phyloP scores from a whole-genome alignment of 139 green algal species.

The Picochlorum sp. region DNA sequence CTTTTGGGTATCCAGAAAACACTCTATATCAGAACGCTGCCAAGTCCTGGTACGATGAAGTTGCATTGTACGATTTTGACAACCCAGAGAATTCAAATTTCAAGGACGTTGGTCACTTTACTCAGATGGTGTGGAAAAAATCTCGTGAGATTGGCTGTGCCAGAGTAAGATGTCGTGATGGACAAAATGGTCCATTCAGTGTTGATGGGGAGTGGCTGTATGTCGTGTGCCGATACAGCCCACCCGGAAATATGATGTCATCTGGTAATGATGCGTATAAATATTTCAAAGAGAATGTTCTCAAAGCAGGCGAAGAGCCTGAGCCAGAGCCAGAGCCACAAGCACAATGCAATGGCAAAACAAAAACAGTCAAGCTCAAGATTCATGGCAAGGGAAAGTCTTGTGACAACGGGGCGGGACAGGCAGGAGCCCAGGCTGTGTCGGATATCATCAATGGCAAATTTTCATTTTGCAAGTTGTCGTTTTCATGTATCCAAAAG shows the following conservation, averaged over 20 bases:
- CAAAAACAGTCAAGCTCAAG: constrained; percentile 3
- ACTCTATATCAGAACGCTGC: neutral
- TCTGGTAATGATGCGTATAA: neutral
- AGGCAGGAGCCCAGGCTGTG: neutral
- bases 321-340: neutral
- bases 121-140: neutral
- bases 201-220: neutral
- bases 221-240: neutral
- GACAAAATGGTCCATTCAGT: neutral
- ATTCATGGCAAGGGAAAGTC: neutral
- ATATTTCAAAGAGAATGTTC: constrained; percentile 2
- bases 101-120: constrained; percentile 1
- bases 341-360: too few species aligned
- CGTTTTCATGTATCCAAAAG: constrained; percentile 1
- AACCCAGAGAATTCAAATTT: neutral
- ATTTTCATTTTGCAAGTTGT: neutral
- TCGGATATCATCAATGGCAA: too few species aligned
- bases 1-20: neutral
- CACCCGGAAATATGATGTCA: neutral
- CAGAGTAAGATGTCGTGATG: neutral
- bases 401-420: neutral
- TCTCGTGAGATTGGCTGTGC: neutral
- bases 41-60: neutral
- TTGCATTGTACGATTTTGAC: neutral
- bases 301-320: neutral